These are phyloP conservation scores for Fusarium transvaalense DNA, from an alignment of 2,329 filamentous ascomycete genomes.

Conservation along the genomic window DNA sequence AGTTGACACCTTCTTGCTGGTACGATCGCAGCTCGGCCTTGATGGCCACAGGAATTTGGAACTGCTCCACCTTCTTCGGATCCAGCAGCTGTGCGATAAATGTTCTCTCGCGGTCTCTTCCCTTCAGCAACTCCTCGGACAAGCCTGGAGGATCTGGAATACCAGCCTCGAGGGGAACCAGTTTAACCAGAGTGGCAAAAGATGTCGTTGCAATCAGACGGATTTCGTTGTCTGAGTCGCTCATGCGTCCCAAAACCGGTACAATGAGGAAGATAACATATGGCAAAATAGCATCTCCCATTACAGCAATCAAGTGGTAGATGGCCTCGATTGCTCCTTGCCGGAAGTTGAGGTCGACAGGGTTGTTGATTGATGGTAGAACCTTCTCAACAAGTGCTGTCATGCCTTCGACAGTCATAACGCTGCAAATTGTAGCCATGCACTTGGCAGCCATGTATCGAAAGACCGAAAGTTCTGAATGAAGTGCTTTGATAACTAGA, in stretches of 20 bases:
- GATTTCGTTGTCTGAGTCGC: constrained; percentile 96
- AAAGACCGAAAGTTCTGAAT: constrained; percentile 90
- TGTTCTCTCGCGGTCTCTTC: constrained; percentile 92
- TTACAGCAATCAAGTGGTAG: constrained; percentile 97
- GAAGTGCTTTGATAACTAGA: constrained; percentile 86
- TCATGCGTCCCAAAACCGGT: constrained; percentile 96
- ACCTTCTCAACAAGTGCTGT: constrained; percentile 95
- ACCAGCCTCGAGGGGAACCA: constrained; percentile 95
- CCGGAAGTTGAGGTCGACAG: constrained; percentile 85
- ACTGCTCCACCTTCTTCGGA: constrained; percentile 95
- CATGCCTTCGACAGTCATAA: constrained; percentile 95
- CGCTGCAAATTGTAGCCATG: constrained; percentile 95
- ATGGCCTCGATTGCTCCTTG: constrained; percentile 96
- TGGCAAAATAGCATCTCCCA: constrained; percentile 95
- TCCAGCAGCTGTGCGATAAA: constrained; percentile 98
- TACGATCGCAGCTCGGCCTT: constrained; percentile 97
- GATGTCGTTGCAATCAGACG: constrained; percentile 95
- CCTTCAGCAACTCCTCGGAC: constrained; percentile 87
- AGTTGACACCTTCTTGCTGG: constrained; percentile 98
- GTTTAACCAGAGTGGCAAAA: constrained; percentile 95
- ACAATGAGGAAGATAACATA: constrained; percentile 99
- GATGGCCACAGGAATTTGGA: constrained; percentile 94
- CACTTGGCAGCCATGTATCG: constrained; percentile 98
- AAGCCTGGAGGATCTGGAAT: constrained; percentile 96
- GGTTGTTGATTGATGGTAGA: constrained; percentile 90